Evolutionary conservation across 2,329 filamentous ascomycete genomes (phyloP), one percentile per base, ranked within the genome.

Genomic region (Verticillium tricorpus): DNA sequence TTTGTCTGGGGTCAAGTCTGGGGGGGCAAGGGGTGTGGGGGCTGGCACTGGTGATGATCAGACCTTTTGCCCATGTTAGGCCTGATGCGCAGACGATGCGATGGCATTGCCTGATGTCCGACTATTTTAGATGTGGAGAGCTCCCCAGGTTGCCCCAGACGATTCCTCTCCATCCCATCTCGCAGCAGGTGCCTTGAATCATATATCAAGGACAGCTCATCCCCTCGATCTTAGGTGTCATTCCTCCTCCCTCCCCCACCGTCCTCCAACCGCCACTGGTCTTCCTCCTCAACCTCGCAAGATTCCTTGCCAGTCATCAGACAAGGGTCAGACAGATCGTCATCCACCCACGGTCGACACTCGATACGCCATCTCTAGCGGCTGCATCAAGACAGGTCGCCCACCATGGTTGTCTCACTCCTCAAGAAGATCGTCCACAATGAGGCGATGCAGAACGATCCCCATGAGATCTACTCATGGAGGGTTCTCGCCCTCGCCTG

Each of bases 381-480:
- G 50, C 45, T 56, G 34, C 40, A 40, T 37, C 57, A 60, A 37
- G 50, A 52, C 57, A 40, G 22, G n/a, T 56, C 58, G 59, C 37
- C 59, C 64, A 32, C 22, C 19, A 66, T 66, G 64, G 9, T 61
- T 50, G 25, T 65, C 34, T 57, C 57, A 60, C 54, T 76, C 40
- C 69, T 81, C 61, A 73, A 68, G 63, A 78, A 75, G 66, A 79
- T 82, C 68, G 78, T 81, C 67, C 76, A 76, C 67, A 82, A 82
- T 72, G 79, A 89, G 67, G 84, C 87, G 60, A 88, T 89, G 82
- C 84, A 81, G 71, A 75, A 76, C 58, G 88, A 90, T 71, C 88
- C 88, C n/a, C 78, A 80, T 59, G 84, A 89, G 73, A 86, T 89
- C 65, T 89, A 89, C 71, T 85, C 85, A 67, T 90, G 87, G 87